A percentile compares a stretch with the other conserved stretches of the same genome.
phyloP scores from a whole-genome alignment of 208 protist species.

The Tritrichomonas foetus region DNA sequence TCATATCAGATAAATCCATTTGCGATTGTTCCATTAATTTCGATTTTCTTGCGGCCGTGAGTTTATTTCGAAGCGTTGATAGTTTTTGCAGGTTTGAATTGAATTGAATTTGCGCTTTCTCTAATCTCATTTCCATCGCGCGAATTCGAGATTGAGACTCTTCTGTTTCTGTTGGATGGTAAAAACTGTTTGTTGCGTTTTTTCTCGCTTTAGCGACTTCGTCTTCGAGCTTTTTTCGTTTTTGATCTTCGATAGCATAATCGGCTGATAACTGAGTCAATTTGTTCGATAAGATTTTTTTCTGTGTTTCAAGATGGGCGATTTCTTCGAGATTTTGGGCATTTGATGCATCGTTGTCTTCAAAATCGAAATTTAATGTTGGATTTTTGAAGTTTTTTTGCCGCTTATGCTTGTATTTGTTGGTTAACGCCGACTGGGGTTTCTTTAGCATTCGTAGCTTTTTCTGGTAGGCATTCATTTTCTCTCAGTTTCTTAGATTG shows the following conservation, averaged over 20 bases:
- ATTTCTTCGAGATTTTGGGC: too few relatives aligned
- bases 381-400: too few relatives aligned
- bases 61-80: neutral
- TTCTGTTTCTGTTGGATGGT: neutral
- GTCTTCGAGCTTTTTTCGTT: neutral
- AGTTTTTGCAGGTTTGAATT: neutral
- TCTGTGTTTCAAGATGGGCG: neutral
- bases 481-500: too few relatives aligned
- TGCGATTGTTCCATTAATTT: neutral
- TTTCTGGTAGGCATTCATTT: too few relatives aligned
- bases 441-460: too few relatives aligned
- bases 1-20: too few relatives aligned
- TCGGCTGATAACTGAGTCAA: neutral
- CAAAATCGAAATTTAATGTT: too few relatives aligned
- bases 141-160: neutral
- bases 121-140: neutral
- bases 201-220: neutral
- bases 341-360: too few relatives aligned
- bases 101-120: neutral
- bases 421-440: too few relatives aligned
- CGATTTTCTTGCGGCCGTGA: neutral
- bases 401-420: too few relatives aligned
- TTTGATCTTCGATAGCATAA: constrained; percentile 2
- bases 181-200: neutral
- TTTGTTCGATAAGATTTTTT: constrained; percentile 19